phyloP scores from a whole-genome alignment of 495 filamentous ascomycete genomes.

The Beverwykella pulmonaria region DNA sequence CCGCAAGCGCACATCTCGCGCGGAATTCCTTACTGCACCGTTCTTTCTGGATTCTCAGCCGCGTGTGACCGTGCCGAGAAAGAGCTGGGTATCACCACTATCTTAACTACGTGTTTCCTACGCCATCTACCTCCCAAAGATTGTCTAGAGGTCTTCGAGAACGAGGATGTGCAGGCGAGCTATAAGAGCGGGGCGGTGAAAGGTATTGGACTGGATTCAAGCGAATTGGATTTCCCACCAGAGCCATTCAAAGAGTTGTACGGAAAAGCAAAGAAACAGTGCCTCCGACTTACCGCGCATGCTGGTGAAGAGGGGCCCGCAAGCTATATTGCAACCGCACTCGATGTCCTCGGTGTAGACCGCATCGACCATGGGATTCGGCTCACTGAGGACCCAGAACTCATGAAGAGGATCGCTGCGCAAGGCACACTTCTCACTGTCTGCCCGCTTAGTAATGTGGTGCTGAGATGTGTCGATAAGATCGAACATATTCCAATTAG shows the following conservation, averaged over 20 bases:
- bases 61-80: constrained; percentile 62
- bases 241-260: constrained; percentile 65
- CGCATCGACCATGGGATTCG: constrained; percentile 76
- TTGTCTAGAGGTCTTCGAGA: constrained; percentile 53
- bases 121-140: constrained; percentile 65
- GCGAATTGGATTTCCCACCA: constrained; percentile 66
- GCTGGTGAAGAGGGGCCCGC: constrained; percentile 76
- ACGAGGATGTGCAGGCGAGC: constrained; percentile 53
- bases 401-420: constrained; percentile 61
- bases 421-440: constrained; percentile 64
- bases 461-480: constrained; percentile 59
- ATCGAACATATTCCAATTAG: constrained; percentile 66
- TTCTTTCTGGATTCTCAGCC: constrained; percentile 61
- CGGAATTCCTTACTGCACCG: constrained; percentile 61
- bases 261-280: constrained; percentile 51
- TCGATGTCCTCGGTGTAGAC: constrained; percentile 58
- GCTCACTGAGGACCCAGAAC: constrained; percentile 60
- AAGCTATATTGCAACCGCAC: constrained; percentile 64
- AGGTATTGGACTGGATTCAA: constrained; percentile 69
- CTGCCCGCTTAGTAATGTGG: constrained; percentile 75
- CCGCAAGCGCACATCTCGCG: constrained; percentile 72
- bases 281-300: constrained; percentile 67
- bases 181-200: constrained; percentile 58
- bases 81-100: constrained; percentile 64
- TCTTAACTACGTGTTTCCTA: constrained; percentile 70